Evolutionary conservation across 2,329 filamentous ascomycete genomes (phyloP), one percentile per base, ranked within the genome.

Genomic region (Diaporthe velutina): DNA sequence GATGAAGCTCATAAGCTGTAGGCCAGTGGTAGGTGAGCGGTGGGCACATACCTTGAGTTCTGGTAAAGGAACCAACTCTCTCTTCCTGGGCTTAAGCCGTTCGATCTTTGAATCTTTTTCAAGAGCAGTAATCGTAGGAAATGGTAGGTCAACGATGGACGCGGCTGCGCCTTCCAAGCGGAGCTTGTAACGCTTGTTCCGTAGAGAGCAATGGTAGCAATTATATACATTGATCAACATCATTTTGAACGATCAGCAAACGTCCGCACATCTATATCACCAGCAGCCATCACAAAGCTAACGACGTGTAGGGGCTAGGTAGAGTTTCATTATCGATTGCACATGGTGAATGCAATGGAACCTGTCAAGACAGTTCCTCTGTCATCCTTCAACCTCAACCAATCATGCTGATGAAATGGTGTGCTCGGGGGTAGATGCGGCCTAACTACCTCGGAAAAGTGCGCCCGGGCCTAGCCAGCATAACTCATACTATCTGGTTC

Each of bases 401-500:
- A 22, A 35, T 4, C 5, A 35, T 22, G 3, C 22, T 19, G 52
- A 28, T 28, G 12, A 19, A 17, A 17, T 30, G 25, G 6, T 5
- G 13, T 19, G 30, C 4, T 9, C 9, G 2, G 6, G 22, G 55
- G 9, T 15, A n/a, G n/a, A n/a, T n/a, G n/a, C n/a, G n/a, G n/a
- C n/a, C n/a, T n/a, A n/a, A n/a, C n/a, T n/a, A n/a, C n/a, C n/a
- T n/a, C n/a, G n/a, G n/a, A n/a, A n/a, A n/a, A n/a, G n/a, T n/a
- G n/a, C n/a, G n/a, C n/a, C n/a, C n/a, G n/a, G n/a, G n/a, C n/a
- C n/a, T n/a, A n/a, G n/a, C n/a, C n/a, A n/a, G n/a, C n/a, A n/a
- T n/a, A n/a, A 4, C 58, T 72, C 25, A 72, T 30, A 72, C 67
- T 17, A 55, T 45, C 12, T 57, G 54, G 35, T 52, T 35, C 4